Evolutionary conservation across 192 early-diverging fungal species (phyloP), one percentile per base, ranked within the genome.

Genomic region (Mortierella antarctica): DNA sequence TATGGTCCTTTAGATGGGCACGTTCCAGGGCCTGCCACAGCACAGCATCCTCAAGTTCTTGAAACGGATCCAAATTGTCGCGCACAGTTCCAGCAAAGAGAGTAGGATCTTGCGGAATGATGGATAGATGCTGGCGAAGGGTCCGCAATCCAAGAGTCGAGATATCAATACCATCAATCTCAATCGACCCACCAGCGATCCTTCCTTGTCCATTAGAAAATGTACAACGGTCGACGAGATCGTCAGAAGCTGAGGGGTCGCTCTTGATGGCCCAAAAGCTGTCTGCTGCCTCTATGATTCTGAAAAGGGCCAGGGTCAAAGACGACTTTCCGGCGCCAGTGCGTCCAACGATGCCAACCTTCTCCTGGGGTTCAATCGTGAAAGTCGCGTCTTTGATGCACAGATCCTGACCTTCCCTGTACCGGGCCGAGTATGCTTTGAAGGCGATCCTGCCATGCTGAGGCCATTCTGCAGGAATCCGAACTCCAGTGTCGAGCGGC

Each of bases 81-180:
- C 95, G 91, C 41, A 74, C 48, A 20, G 62, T 87, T 7, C 91
- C 91, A 0, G 84, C 77, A 41, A 95, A 88, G 17, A 94, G 66
- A 3, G 89, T 88, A 1, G 95, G 88, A 7, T 95, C 92, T 72
- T 97, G 96, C 7, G 96, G 95, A 51, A 97, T 97, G 42, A 97
- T 91, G 9, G 91, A 84, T 51, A 97, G 68, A 7, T 86, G 76
- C 49, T 74, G 83, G 31, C 93, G 84, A 20, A 96, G 74, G 23
- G 89, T 84, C 9, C 79, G 65, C 0, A 95, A 78, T 12, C 88
- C 87, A 0, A 95, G 68, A 0, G 73, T 86, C 31, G 83, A 68
- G 45, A 95, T 89, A 50, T 95, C 92, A 12, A 93, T 69, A 6
- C 89, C 90, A 75, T 95, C 95, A 73, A 97, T 87, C 4, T 69